Base-by-base conservation (phyloP, 495 filamentous ascomycete species). In the Xanthoparmelia taractica region DNA sequence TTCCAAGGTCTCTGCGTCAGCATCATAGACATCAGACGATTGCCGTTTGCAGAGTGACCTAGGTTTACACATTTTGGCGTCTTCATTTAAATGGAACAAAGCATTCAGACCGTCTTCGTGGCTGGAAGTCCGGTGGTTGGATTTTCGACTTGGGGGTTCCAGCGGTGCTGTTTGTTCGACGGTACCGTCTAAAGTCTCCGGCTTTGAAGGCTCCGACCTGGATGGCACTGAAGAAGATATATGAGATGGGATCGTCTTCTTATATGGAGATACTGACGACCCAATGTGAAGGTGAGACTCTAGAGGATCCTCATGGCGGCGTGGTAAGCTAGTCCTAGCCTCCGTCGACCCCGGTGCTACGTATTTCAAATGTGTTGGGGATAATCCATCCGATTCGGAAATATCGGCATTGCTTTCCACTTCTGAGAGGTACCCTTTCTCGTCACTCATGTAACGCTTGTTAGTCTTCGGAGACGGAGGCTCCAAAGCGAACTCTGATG, bases 1-100 rank as follows among this genome's bases (percentile, higher is more conserved):
- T n/a, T 50, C 62, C 29, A 52, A 64, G 15, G 33, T 29, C n/a
- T 61, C 48, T 17, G 41, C 40, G 45, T 64, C 54, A 25, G 57
- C 61, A 20, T 67, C 61, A 40, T 60, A 57, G 17, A 25, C 57
- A 61, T 36, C 48, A 48, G 58, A 52, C 4, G 52, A 38, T 15
- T 58, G n/a, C 18, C 20, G 31, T 13, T 23, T 23, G 20, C 18
- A 15, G 41, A 15, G 40, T 12, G 12, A 58, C 15, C 7, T 20
- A 6, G 15, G 20, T 43, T 37, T 50, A 13, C 31, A 36, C 38
- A 20, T 45, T 23, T n/a, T 50, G 7, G 15, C 23, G 12, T 40
- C 36, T n/a, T 25, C n/a, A 27, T 23, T 1, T 8, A 36, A 8
- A 40, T 36, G 57, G 18, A 41, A 27, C 5, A 41, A 29, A 12